A percentile compares a stretch with the other conserved stretches of the same genome.
Conservation (phyloP, 2,329 filamentous ascomycete species). For the Rutstroemia sp. region DNA sequence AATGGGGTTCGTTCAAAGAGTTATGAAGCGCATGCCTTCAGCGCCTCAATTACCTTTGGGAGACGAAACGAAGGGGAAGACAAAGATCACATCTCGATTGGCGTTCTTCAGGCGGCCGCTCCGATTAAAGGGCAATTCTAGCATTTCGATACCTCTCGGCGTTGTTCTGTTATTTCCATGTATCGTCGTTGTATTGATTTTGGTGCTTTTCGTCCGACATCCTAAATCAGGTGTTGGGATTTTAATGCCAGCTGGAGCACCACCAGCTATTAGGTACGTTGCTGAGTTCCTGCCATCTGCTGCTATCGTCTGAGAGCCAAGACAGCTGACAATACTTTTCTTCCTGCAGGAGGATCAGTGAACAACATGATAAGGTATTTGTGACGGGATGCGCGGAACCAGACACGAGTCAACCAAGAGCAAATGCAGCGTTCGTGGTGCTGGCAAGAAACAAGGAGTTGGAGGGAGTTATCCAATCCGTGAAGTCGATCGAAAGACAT, state of each 20-base stretch:
- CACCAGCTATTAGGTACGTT: conserved; percentile 76
- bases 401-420: conserved; percentile 70
- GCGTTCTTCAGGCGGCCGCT: conserved; percentile 82
- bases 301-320: neutral
- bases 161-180: conserved; percentile 89
- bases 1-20: conserved; percentile 47
- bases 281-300: neutral
- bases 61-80: conserved; percentile 39
- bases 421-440: conserved; percentile 93
- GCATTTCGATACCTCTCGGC: conserved; percentile 84
- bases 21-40: conserved; percentile 43
- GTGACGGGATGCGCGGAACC: conserved; percentile 81
- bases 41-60: conserved; percentile 36
- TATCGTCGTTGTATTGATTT: conserved; percentile 83
- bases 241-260: conserved; percentile 79
- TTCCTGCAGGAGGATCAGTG: conserved; percentile 75
- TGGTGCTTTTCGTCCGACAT: conserved; percentile 83
- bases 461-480: conserved; percentile 89
- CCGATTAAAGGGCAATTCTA: conserved; percentile 84
- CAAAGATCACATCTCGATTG: conserved; percentile 41
- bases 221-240: conserved; percentile 75
- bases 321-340: conserved; percentile 12
- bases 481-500: conserved; percentile 96
- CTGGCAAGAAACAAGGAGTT: conserved; percentile 93
- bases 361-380: conserved; percentile 96